Evolutionary conservation across 768 basidiomycete genomes (phyloP).

Genomic region (Russula brevipes): DNA sequence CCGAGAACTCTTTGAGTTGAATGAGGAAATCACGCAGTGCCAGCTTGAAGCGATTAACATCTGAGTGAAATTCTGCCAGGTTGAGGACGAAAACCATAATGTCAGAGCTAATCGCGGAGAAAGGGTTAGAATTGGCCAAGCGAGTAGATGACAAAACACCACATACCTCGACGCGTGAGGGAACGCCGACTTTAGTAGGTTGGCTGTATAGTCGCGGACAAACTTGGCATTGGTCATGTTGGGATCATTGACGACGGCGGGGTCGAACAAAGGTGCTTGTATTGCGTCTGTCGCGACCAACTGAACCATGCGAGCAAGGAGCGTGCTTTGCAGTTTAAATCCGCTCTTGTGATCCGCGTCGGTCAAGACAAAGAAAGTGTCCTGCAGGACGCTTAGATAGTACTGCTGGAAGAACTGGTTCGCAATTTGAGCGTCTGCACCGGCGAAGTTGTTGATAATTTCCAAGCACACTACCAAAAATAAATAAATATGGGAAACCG

Average conservation of each 20-base stretch:
- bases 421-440: slow-evolving; percentile 68
- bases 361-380: slow-evolving; percentile 95
- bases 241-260: slow-evolving; percentile 61
- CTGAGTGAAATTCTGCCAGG: slow-evolving; percentile 67
- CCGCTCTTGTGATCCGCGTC: slow-evolving; percentile 99
- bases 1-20: slow-evolving; percentile 95
- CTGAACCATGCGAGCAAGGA: slow-evolving; percentile 92
- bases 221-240: slow-evolving; percentile 72
- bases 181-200: slow-evolving; percentile 84
- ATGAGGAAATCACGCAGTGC: slow-evolving; percentile 96
- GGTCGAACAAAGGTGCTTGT: slow-evolving; percentile 80
- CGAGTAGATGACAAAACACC: background rate
- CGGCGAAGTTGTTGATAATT: slow-evolving; percentile 92
- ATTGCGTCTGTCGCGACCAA: slow-evolving; percentile 80
- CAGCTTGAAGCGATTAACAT: slow-evolving; percentile 88
- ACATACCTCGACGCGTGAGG: slow-evolving; percentile 83
- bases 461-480: slow-evolving; percentile 71
- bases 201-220: slow-evolving; percentile 81
- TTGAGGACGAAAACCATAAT: slow-evolving; percentile 63
- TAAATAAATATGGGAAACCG: background rate
- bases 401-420: slow-evolving; percentile 97
- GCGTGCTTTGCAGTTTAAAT: slow-evolving; percentile 88
- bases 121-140: background rate
- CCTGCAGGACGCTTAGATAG: slow-evolving; percentile 87
- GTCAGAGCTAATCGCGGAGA: slow-evolving; percentile 48